These are phyloP conservation scores for Diaporthe citrichinensis DNA, from an alignment of 2,329 filamentous ascomycete species.

Conservation along the genomic window DNA sequence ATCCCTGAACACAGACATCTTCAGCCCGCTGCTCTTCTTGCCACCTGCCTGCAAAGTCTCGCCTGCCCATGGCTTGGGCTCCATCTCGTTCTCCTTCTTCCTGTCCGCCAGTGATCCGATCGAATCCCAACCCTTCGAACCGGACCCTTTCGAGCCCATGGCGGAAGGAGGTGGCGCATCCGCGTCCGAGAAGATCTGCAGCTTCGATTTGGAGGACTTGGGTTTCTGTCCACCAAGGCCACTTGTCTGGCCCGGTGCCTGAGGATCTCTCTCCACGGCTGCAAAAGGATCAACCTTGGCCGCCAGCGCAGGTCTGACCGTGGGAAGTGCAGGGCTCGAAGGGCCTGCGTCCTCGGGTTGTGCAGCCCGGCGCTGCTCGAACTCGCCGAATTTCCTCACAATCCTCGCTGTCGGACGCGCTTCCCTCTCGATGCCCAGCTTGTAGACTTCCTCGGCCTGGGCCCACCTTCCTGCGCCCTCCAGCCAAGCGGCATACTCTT, in stretches of 20 bases:
- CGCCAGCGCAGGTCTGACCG: constrained; percentile 84
- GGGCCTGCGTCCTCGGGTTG: constrained; percentile 72
- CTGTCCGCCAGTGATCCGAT: constrained; percentile 89
- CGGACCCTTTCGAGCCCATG: constrained; percentile 65
- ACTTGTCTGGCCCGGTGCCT: constrained; percentile 69
- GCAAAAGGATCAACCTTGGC: constrained; percentile 89
- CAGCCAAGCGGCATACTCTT: constrained; percentile 95
- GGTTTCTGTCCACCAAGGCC: constrained; percentile 63
- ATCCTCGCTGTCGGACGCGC: constrained; percentile 86
- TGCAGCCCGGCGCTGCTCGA: constrained; percentile 81
- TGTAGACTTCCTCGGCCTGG: constrained; percentile 95
- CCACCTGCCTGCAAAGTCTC: constrained; percentile 91
- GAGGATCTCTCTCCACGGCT: constrained; percentile 70
- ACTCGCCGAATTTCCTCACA: constrained; percentile 91
- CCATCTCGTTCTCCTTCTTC: constrained; percentile 93
- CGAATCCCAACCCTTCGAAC: constrained; percentile 87
- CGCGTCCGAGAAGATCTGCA: constrained; percentile 90
- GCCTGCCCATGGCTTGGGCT: constrained; percentile 90
- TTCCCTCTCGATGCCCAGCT: constrained; percentile 88
- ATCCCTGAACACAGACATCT: constrained; percentile 96
- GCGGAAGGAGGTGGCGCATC: constrained; percentile 71
- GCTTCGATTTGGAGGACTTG: constrained; percentile 82
- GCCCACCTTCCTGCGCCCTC: constrained; percentile 86
- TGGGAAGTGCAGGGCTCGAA: constrained; percentile 88
- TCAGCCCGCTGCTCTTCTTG: constrained; percentile 81